These are phyloP conservation scores for Lobosporangium transversale DNA, from an alignment of 192 early-diverging fungal species.

Conservation along the genomic window DNA sequence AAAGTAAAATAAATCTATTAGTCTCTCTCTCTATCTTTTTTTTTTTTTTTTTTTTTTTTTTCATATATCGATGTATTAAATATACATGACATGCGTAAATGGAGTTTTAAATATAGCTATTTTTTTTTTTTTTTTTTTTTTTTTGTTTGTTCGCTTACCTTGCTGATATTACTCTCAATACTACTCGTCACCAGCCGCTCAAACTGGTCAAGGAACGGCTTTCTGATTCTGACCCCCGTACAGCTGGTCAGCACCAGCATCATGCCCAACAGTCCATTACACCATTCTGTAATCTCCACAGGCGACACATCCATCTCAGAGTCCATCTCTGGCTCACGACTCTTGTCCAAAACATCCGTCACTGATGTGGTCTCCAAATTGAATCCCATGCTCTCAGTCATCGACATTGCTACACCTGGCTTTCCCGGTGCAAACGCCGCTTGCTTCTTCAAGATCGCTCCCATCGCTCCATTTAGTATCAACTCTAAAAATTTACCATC, in stretches of 20 bases:
- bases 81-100: neutral
- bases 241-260: constrained; percentile 45
- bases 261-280: constrained; percentile 44
- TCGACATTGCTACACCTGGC: neutral
- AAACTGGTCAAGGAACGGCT: constrained; percentile 33
- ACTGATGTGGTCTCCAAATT: neutral
- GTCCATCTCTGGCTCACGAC: neutral
- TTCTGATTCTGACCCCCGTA: constrained; percentile 14
- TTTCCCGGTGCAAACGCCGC: constrained; percentile 40
- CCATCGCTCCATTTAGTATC: constrained; percentile 32
- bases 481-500: constrained; percentile 39
- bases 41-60: no score
- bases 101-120: constrained; percentile 20
- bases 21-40: no score
- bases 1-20: no score
- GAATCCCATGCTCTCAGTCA: constrained; percentile 11
- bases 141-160: no score
- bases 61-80: neutral
- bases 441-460: constrained; percentile 35
- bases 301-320: constrained; percentile 39
- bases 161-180: constrained; percentile 39
- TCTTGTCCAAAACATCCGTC: no score
- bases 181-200: constrained; percentile 44
- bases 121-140: no score
- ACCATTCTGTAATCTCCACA: constrained; percentile 46